Evolutionary conservation across 345 rosid genomes (phyloP).

Genomic region (Clausena lansium): DNA sequence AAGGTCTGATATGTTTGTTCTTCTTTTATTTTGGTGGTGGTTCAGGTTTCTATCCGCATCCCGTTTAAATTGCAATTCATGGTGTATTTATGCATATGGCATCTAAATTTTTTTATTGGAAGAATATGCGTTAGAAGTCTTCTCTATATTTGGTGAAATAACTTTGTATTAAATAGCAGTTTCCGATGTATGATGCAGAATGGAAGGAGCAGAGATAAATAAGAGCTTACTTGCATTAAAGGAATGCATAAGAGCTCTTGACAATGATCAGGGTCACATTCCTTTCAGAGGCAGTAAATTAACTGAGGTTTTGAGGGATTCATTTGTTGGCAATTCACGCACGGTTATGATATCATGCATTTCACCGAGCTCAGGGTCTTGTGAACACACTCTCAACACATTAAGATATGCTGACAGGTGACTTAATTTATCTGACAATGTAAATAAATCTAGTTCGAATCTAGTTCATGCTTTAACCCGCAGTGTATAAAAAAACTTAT

Average conservation of each 20-base stretch:
- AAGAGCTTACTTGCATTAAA: slow-evolving; percentile 94
- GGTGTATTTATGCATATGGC: background rate
- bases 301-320: slow-evolving; percentile 98
- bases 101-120: background rate
- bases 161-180: slow-evolving; percentile 16
- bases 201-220: slow-evolving; percentile 99
- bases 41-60: slow-evolving; percentile 1
- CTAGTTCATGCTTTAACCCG: background rate
- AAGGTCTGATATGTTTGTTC: slow-evolving; percentile 45
- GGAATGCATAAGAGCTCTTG: slow-evolving; percentile 99
- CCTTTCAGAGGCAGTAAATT: slow-evolving; percentile 98
- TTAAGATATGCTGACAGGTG: slow-evolving; percentile 99
- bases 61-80: background rate
- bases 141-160: background rate
- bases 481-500: background rate
- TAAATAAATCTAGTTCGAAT: background rate
- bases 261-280: slow-evolving; percentile 98
- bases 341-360: slow-evolving; percentile 98
- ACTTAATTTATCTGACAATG: slow-evolving; percentile 4
- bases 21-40: background rate
- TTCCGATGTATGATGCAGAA: slow-evolving; percentile 44
- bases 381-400: slow-evolving; percentile 97
- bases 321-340: slow-evolving; percentile 94
- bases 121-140: background rate
- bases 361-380: slow-evolving; percentile 97